Base-by-base conservation (phyloP, 129 eudicot genomes). In the Scalesia atractyloides region DNA sequence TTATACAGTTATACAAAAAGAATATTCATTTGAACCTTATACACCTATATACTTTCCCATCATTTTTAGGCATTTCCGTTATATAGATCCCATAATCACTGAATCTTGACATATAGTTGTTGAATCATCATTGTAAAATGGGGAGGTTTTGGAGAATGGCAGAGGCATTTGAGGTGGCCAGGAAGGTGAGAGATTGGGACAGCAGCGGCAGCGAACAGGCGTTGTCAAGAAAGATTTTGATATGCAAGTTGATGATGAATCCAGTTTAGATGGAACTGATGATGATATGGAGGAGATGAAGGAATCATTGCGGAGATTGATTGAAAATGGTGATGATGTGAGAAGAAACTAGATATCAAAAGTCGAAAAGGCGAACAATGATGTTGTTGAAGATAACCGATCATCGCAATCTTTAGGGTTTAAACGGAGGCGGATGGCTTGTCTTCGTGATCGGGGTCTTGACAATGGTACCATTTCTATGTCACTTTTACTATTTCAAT, bases 151-250 rank as follows among this genome's bases (percentile, higher is more conserved):
- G 78, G 72, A 81, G 95, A 64, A 79, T 89, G 12, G 95, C 89
- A 49, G 89, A 80, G 24, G 96, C 87, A 0, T 92, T 92, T 61
- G 87, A 86, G 54, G 83, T 48, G 74, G 81, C 82, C 0, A 81
- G 83, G 1, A 77, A 74, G 70, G 72, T 59, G 26, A 59, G 50
- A 63, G 77, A 71, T 34, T 84, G 83, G 72, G 78, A 77, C 17
- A 85, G 87, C 66, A 87, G 91, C 76, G 91, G 94, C 37, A 79
- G 83, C 84, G 96, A 89, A 81, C 91, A 87, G 64, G 68, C 3
- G 76, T 41, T 16, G 72, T 63, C 1, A 47, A 62, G 18, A 37
- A 7, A 24, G 72, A 62, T 15, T 61, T 70, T 70, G 82, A 63
- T 51, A 8, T n/a, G 62, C 53, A 34, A 22, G 33, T 24, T 17